Base-by-base conservation (phyloP, 1,139 yeast species). In the Suhomyces bribrorum region DNA sequence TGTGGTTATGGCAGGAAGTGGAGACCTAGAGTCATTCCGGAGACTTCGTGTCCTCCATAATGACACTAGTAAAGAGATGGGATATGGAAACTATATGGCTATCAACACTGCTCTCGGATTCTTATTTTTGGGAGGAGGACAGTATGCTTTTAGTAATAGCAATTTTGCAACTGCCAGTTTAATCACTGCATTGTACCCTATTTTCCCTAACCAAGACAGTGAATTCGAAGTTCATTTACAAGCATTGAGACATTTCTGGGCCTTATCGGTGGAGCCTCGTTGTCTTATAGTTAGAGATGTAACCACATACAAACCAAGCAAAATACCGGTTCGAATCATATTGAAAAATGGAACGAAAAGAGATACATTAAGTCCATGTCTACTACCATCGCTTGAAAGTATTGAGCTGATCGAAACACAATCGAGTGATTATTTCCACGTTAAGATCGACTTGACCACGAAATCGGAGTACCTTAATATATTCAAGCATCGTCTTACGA, bases 201-300 rank as follows among this genome's bases (percentile, higher is more conserved):
- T 85, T 5, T 81, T 81, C 48, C 87, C 94, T 18, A 63, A 56
- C 38, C 70, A 59, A 14, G 58, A 56, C 27, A 58, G 63, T 23
- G 77, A 69, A 16, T 63, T 67, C 40, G 81, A 77, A 39, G 77
- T 83, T 12, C 88, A 86, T 55, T 63, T 92, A 38, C 96, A 89
- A 57, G 96, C 95, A 1, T 66, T 90, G 32, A 73, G 96, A 34
- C 95, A 89, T 59, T 83, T 94, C 47, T 94, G 98, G 97, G 86
- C 90, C 0, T 64, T 92, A 46, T 79, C 95, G 0, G 84, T 86
- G 7, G 92, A 84, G 49, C 83, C 86, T 1, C 66, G 97, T 41
- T 89, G 97, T 57, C 64, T 92, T 12, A 75, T 86, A 8, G 75
- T 86, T 1, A 70, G 92, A 41, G 90, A 90, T 55, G 82, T 83